Evolutionary conservation across 306 rosid genomes (phyloP), one percentile per base, ranked within the genome.

Genomic region (Ziziphus jujuba): DNA sequence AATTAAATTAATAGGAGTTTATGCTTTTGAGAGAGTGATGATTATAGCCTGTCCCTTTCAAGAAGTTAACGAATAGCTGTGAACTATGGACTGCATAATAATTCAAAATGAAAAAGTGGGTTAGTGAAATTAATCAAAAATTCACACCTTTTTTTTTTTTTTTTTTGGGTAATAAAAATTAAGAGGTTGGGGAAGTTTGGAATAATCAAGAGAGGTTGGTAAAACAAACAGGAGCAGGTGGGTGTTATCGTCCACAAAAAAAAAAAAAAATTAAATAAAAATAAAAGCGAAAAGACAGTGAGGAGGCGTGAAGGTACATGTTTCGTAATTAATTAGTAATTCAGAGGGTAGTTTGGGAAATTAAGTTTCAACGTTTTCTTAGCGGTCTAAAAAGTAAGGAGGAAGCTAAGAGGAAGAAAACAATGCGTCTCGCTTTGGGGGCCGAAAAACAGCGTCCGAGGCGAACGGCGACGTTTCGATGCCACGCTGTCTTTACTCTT

Each of bases 221-320:
- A 72, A 78, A 75, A 66, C 51, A 40, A 44, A 68, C 43, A 59
- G 59, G 4, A 49, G 36, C 16, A 16, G 47, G 44, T n/a, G 93
- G 90, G 85, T 62, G 80, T 59, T 74, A 72, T 78, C 58, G 86
- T 84, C 84, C 79, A 5, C 20, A 17, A n/a, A 13, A 0, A 49
- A 56, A 35, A 8, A 47, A 43, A 0, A 19, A 11, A 16, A 25
- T 21, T 16, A 34, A 59, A n/a, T n/a, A n/a, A n/a, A n/a, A n/a
- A n/a, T n/a, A 16, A 4, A 40, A 22, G 13, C 10, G 4, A 13
- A 34, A 25, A 16, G 65, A 31, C 65, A 52, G 15, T 3, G 22
- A 70, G 48, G 69, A 73, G 13, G 61, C 69, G 82, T 57, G 23
- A 3, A 1, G 5, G 36, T 16, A 55, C 78, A 75, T 63, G 70